Evolutionary conservation across 106 monocot species (phyloP).

Genomic region (Dendrobium nobile): DNA sequence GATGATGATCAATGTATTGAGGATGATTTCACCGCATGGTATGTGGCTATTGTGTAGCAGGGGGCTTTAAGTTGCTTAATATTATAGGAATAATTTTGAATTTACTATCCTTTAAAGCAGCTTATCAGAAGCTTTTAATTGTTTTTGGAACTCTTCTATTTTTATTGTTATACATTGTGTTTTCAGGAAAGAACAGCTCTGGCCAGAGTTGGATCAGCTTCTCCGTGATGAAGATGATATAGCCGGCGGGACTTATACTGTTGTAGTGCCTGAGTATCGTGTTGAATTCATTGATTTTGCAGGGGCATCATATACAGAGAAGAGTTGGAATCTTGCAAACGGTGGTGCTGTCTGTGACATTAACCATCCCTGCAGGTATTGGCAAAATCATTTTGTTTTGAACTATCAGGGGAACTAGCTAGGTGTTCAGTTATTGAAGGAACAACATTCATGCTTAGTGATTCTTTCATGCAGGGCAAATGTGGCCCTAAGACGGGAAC

Average conservation of each 20-base stretch:
- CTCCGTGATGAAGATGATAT: constrained; percentile 52
- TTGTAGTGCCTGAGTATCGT: constrained; percentile 62
- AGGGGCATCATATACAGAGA: constrained; percentile 21
- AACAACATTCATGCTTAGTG: not conserved
- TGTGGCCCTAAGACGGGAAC: constrained; percentile 72
- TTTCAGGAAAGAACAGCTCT: constrained; percentile 54
- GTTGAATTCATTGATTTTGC: constrained; percentile 37
- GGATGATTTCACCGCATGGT: constrained; percentile 61
- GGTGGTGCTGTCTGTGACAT: constrained; percentile 51
- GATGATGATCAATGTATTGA: constrained; percentile 81
- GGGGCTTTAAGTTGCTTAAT: not conserved
- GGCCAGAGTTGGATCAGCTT: constrained; percentile 64
- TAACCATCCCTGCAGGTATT: constrained; percentile 76
- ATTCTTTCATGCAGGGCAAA: constrained; percentile 37
- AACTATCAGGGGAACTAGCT: not conserved
- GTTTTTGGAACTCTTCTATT: not conserved
- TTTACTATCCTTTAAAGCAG: constrained; percentile 1
- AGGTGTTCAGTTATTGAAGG: not conserved
- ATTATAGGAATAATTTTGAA: not conserved
- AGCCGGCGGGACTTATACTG: constrained; percentile 38
- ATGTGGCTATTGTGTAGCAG: not conserved
- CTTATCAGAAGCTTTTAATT: not conserved
- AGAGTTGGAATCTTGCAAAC: constrained; percentile 41
- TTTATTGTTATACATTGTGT: not conserved
- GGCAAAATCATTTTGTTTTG: not conserved